Evolutionary conservation across 805 yeast species (phyloP), one percentile per base, ranked within the genome.

Genomic region (Lachancea fermentati): DNA sequence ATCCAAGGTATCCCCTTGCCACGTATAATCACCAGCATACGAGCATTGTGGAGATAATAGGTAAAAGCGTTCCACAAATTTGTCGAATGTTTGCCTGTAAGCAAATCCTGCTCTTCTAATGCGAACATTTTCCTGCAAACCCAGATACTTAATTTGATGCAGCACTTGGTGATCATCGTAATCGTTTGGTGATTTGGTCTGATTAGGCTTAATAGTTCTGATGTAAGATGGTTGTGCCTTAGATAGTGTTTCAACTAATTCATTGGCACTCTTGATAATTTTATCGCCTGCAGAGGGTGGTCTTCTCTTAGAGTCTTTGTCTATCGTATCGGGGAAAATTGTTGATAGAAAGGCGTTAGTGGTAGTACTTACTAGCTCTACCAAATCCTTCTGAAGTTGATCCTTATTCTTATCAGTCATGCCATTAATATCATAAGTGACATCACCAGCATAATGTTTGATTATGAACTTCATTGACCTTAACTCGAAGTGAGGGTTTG

Each of bases 101-200:
- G 98, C 98, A 64, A 93, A 93, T 35, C 98, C 98, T 0, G 98
- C 97, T 70, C 98, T 83, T 72, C 98, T 79, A 51, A 93, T 93
- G 48, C 97, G 78, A 37, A 93, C 97, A 63, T 93, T 93, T 63
- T 93, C 98, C 58, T 93, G 93, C 63, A 93, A 71, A 60, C 98
- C 98, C 50, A 93, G 72, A 63, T 93, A 93, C 58, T 93, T 93
- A 50, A 93, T 82, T 68, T 93, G 98, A 63, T 93, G 98, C 50
- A 93, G 70, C 5, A 93, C 98, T 49, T 88, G 95, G 41, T 76
- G 78, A 42, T 79, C 79, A 57, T 89, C 95, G 60, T 85, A 93
- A 53, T 91, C 97, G 30, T 79, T 69, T 12, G 98, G 94, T 5
- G 91, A 81, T 56, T 86, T 85, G 48, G 87, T 82, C 66, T 89